Conservation (phyloP, 495 filamentous ascomycete genomes). For the Jackrogersella minutella region DNA sequence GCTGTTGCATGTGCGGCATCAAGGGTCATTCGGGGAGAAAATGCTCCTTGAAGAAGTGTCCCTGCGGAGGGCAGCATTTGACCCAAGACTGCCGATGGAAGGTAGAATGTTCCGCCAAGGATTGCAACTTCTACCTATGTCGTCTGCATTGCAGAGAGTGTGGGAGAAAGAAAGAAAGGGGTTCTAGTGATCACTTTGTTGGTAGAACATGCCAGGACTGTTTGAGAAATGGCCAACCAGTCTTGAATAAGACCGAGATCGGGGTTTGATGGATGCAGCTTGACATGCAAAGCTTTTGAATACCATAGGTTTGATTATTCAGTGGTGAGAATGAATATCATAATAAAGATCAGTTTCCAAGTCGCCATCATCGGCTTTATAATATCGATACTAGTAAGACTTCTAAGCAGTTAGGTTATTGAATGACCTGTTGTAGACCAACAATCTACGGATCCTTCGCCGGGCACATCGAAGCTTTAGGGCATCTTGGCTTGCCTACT, state of each 20-base stretch:
- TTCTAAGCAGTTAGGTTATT: too few relatives aligned
- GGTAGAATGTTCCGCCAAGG: slow-evolving; percentile 43
- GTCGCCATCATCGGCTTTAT: neutral
- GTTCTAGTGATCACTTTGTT: slow-evolving; percentile 38
- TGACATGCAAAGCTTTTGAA: neutral
- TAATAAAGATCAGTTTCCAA: neutral
- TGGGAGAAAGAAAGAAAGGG: slow-evolving; percentile 43
- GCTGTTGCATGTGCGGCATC: slow-evolving; percentile 54
- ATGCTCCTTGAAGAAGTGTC: slow-evolving; percentile 44
- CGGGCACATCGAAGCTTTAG: too few relatives aligned
- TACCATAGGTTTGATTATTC: neutral
- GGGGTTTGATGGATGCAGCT: neutral
- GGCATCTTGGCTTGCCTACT: too few relatives aligned
- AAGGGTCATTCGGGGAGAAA: slow-evolving; percentile 47
- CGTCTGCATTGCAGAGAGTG: slow-evolving; percentile 50
- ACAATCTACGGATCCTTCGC: too few relatives aligned
- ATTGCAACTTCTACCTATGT: slow-evolving; percentile 47
- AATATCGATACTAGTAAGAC: too few relatives aligned
- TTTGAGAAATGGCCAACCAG: slow-evolving; percentile 34
- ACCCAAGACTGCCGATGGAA: slow-evolving; percentile 53
- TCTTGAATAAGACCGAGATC: neutral
- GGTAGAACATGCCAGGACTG: slow-evolving; percentile 45
- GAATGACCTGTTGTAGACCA: too few relatives aligned
- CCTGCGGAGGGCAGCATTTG: slow-evolving; percentile 48
- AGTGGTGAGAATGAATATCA: neutral